These are phyloP conservation scores for Yamadazyma dendronema DNA, from an alignment of 1,139 yeast genomes.

Conservation along the genomic window DNA sequence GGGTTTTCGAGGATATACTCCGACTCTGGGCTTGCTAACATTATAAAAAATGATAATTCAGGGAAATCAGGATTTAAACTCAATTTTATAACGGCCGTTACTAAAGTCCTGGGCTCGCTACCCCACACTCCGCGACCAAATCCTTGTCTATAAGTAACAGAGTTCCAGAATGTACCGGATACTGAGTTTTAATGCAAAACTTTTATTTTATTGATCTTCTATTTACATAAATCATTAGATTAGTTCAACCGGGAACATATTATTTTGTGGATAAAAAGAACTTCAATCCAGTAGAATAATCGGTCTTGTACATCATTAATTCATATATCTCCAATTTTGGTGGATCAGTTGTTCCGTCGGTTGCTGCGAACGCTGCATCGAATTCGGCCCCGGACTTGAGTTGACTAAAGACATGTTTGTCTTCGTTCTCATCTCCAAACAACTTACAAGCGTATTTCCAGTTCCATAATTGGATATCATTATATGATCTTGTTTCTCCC, in stretches of 20 bases:
- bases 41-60: neutral
- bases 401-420: constrained; percentile 32
- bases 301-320: constrained; percentile 16
- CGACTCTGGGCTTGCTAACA: constrained; percentile 15
- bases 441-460: constrained; percentile 66
- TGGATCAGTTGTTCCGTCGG: neutral
- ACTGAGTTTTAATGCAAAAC: too few relatives aligned
- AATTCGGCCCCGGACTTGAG: constrained; percentile 30
- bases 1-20: constrained; percentile 20
- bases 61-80: neutral
- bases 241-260: neutral
- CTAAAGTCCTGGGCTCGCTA: constrained; percentile 1
- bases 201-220: neutral
- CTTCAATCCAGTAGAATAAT: constrained; percentile 15
- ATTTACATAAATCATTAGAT: neutral
- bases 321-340: constrained; percentile 14
- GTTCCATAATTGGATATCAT: constrained; percentile 78
- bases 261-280: constrained; percentile 6
- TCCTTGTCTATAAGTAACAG: too few relatives aligned
- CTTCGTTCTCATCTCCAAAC: constrained; percentile 58
- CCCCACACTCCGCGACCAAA: constrained; percentile 2
- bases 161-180: too few relatives aligned
- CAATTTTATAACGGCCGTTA: neutral
- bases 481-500: constrained; percentile 74
- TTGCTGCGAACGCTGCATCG: constrained; percentile 19